Evolutionary conservation across 352 stramenopile species (phyloP).

Genomic region (Phytophthora citrophthora): DNA sequence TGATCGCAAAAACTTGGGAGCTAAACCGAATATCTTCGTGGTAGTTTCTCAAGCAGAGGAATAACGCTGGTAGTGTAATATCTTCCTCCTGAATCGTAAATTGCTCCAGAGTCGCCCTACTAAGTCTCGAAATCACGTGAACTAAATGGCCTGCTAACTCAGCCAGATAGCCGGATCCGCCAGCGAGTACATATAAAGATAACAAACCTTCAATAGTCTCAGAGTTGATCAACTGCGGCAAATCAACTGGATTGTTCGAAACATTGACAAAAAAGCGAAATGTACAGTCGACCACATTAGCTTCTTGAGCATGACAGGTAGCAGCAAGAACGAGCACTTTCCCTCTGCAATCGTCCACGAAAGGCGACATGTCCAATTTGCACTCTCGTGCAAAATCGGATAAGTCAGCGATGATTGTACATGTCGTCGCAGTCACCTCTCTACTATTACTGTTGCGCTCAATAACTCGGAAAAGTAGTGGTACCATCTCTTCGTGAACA

Average conservation of each 20-base stretch:
- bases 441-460: slow-evolving; percentile 59
- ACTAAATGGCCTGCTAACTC: slow-evolving; percentile 48
- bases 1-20: slow-evolving; percentile 64
- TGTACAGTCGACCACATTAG: slow-evolving; percentile 37
- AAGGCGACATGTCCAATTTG: slow-evolving; percentile 62
- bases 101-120: slow-evolving; percentile 46
- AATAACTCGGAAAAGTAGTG: slow-evolving; percentile 58
- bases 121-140: slow-evolving; percentile 51
- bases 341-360: slow-evolving; percentile 50
- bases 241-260: slow-evolving; percentile 50
- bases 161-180: slow-evolving; percentile 30
- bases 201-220: slow-evolving; percentile 66
- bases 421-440: slow-evolving; percentile 56
- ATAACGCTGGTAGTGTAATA: slow-evolving; percentile 63
- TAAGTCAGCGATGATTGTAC: slow-evolving; percentile 75
- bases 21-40: slow-evolving; percentile 49
- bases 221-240: slow-evolving; percentile 59
- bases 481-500: slow-evolving; percentile 58
- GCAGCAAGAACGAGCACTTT: slow-evolving; percentile 52
- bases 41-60: slow-evolving; percentile 67
- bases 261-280: slow-evolving; percentile 73
- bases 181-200: slow-evolving; percentile 54
- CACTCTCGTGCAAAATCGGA: slow-evolving; percentile 64
- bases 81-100: slow-evolving; percentile 55
- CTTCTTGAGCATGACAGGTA: slow-evolving; percentile 36